Conservation (phyloP, 768 basidiomycete genomes). For the Russula virescens region DNA sequence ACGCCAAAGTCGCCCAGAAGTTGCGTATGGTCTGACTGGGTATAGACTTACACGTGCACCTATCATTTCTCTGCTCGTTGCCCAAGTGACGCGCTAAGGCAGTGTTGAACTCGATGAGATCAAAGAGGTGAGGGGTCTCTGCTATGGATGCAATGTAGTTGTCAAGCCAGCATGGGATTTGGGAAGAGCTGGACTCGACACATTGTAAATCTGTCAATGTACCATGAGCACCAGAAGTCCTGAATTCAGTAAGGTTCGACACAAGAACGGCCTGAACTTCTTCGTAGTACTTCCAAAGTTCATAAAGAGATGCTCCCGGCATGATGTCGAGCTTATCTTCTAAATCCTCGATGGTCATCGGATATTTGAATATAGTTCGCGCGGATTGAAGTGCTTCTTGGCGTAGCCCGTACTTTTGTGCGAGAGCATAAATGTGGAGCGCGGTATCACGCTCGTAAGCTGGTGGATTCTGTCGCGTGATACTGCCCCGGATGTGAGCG, state of each 20-base stretch:
- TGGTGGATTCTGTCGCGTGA: neutral
- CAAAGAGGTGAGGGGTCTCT: neutral
- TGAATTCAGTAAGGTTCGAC: neutral
- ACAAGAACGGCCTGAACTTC: neutral
- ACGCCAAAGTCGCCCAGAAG: neutral
- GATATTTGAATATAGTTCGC: neutral
- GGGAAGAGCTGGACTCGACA: neutral
- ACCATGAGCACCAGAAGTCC: neutral
- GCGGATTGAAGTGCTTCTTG: neutral
- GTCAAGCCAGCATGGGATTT: neutral
- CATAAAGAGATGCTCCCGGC: neutral
- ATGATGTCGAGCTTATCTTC: neutral
- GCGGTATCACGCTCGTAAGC: neutral
- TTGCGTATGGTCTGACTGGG: neutral
- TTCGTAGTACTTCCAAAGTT: conserved; percentile 3
- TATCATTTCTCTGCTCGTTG: neutral
- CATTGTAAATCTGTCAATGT: neutral
- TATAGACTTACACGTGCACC: neutral
- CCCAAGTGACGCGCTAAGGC: neutral
- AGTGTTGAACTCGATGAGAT: neutral
- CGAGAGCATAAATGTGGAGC: neutral
- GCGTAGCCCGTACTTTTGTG: conserved; percentile 2
- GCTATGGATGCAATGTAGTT: neutral
- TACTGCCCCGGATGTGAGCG: neutral
- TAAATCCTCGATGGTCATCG: neutral